phyloP scores from a whole-genome alignment of 352 stramenopile genomes.

The Phytophthora agathidicida region DNA sequence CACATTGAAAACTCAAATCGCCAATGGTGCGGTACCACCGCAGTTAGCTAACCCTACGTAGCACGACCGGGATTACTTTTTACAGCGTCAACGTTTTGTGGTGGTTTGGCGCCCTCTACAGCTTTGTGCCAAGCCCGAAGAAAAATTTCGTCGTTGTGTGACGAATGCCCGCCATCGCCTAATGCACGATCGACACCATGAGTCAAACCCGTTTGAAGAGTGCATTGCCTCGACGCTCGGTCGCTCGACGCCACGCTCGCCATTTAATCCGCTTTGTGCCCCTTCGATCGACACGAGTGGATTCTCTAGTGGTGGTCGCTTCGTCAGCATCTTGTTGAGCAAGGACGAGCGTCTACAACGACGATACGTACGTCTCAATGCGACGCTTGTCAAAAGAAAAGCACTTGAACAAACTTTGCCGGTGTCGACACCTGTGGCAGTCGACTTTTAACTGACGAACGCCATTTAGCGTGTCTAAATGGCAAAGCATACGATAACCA shows the following conservation, averaged over 20 bases:
- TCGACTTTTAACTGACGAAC: background rate
- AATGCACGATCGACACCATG: conserved; percentile 21
- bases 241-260: conserved; percentile 9
- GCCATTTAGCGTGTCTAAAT: background rate
- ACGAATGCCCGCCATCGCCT: background rate
- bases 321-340: conserved; percentile 11
- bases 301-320: conserved; percentile 18
- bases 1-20: conserved; percentile 24
- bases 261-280: conserved; percentile 24
- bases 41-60: conserved; percentile 27
- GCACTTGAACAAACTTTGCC: too few relatives aligned
- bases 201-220: conserved; percentile 17
- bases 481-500: background rate
- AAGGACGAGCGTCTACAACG: conserved; percentile 2
- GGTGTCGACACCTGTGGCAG: too few relatives aligned
- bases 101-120: background rate
- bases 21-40: conserved; percentile 16
- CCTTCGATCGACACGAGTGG: conserved; percentile 32
- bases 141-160: conserved; percentile 20
- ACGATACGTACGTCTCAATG: background rate
- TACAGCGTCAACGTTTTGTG: conserved; percentile 9
- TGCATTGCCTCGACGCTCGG: conserved; percentile 7
- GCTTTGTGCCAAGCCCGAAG: conserved; percentile 21
- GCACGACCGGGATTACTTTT: conserved; percentile 25
- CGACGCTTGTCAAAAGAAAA: too few relatives aligned